Percentiles rank a stretch among this genome's conserved stretches.
phyloP scores from a whole-genome alignment of 805 yeast genomes.

The Metschnikowia dekortorum region DNA sequence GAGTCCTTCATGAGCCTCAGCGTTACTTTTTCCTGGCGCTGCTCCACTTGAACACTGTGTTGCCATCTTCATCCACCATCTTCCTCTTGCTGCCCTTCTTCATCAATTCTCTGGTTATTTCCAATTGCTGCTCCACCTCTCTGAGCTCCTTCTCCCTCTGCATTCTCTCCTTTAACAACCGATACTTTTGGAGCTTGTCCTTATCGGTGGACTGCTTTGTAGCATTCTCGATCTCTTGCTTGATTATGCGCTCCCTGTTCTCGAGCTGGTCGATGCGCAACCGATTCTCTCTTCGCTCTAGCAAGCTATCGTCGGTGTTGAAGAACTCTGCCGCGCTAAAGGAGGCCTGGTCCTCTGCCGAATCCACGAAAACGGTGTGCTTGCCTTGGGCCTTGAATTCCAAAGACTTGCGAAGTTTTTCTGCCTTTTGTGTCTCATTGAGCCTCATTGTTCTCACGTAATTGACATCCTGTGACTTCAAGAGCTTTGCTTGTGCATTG shows the following conservation, averaged over 20 bases:
- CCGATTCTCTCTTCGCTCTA: slow-evolving; percentile 68
- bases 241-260: slow-evolving; percentile 28
- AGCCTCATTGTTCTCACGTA: slow-evolving; percentile 75
- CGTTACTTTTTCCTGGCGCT: slow-evolving; percentile 57
- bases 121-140: slow-evolving; percentile 68
- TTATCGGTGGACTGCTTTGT: slow-evolving; percentile 36
- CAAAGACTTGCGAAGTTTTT: slow-evolving; percentile 47
- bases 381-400: slow-evolving; percentile 58
- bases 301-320: slow-evolving; percentile 61
- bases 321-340: slow-evolving; percentile 67
- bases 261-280: slow-evolving; percentile 57
- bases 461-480: slow-evolving; percentile 88
- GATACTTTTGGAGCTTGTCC: slow-evolving; percentile 58
- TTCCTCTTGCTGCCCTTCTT: slow-evolving; percentile 86
- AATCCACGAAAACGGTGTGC: slow-evolving; percentile 84
- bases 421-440: slow-evolving; percentile 62
- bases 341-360: slow-evolving; percentile 46
- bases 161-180: slow-evolving; percentile 57
- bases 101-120: slow-evolving; percentile 80
- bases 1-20: not conserved
- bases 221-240: slow-evolving; percentile 30
- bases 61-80: slow-evolving; percentile 61
- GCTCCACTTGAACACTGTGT: slow-evolving; percentile 77
- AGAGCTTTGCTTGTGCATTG: slow-evolving; percentile 71
- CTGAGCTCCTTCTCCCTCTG: slow-evolving; percentile 66